Evolutionary conservation across 257 asterid species (phyloP).

Genomic region (Primulina eburnea): DNA sequence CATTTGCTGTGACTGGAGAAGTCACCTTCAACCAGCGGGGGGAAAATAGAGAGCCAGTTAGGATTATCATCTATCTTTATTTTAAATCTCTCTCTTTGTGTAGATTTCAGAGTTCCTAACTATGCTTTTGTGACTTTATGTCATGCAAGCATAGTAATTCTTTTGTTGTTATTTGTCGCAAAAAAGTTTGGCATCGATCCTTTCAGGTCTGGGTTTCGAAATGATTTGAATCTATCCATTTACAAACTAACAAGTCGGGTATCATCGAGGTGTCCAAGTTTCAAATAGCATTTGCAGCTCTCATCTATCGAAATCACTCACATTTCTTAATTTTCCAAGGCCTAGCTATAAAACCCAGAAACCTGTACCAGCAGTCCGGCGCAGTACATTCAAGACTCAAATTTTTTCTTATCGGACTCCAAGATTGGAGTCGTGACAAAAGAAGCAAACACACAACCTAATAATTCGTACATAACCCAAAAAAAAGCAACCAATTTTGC

Average conservation of each 20-base stretch:
- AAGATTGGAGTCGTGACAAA: background rate
- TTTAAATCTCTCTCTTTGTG: too few relatives aligned
- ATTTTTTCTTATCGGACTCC: background rate
- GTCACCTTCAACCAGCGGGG: background rate
- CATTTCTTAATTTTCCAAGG: background rate
- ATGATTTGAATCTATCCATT: background rate
- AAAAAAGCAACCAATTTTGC: background rate
- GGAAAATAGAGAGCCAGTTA: background rate
- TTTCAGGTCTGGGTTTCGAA: background rate
- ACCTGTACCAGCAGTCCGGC: background rate
- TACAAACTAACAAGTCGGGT: background rate
- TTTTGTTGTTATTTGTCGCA: too few relatives aligned
- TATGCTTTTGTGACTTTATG: background rate
- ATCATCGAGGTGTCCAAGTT: too few relatives aligned
- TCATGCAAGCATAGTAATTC: background rate
- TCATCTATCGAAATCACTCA: background rate
- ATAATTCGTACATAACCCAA: background rate
- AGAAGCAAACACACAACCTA: background rate
- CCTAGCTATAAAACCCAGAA: background rate
- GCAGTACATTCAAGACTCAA: background rate
- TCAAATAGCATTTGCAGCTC: too few relatives aligned
- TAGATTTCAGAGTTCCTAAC: too few relatives aligned
- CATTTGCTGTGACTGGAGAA: background rate
- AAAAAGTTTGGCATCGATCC: too few relatives aligned
- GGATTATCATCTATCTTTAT: background rate